Percentiles rank a stretch among this genome's conserved stretches.
Conservation (phyloP, 2,329 filamentous ascomycete genomes). For the Trichoderma cornu-damae region DNA sequence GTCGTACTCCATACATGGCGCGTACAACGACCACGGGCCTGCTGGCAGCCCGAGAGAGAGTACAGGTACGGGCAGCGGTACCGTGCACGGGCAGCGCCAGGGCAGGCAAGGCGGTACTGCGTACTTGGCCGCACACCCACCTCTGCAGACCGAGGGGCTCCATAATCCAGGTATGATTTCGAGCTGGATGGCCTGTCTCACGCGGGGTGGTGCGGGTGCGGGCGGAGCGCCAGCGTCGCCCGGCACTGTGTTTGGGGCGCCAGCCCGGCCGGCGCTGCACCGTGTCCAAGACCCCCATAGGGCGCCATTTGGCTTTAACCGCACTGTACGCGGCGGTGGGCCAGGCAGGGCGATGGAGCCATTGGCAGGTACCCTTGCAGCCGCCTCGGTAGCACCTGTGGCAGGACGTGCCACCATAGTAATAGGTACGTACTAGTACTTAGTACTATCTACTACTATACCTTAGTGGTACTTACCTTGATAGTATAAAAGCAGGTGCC, state of each 20-base stretch:
- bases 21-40: neutral
- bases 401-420: too few species aligned
- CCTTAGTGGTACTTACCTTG: too few species aligned
- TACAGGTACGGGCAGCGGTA: neutral
- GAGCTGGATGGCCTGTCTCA: constrained; percentile 16
- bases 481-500: too few species aligned
- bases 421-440: too few species aligned
- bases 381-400: too few species aligned
- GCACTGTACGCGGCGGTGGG: neutral
- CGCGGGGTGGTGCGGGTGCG: constrained; percentile 16
- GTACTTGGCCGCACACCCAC: constrained; percentile 1
- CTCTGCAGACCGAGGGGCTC: constrained; percentile 15
- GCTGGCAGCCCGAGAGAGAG: neutral
- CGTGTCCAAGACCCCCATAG: constrained; percentile 13
- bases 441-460: too few species aligned
- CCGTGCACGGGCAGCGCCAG: neutral
- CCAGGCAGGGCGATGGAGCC: neutral
- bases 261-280: neutral
- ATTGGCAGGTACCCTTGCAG: too few species aligned
- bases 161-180: constrained; percentile 17
- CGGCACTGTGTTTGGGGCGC: constrained; percentile 11
- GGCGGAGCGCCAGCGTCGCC: neutral
- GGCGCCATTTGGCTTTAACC: constrained; percentile 11
- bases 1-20: neutral
- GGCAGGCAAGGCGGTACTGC: neutral